Percentiles rank a stretch among this genome's conserved stretches.
phyloP scores from a whole-genome alignment of 2,329 filamentous ascomycete genomes.

The Daldinia sp. region DNA sequence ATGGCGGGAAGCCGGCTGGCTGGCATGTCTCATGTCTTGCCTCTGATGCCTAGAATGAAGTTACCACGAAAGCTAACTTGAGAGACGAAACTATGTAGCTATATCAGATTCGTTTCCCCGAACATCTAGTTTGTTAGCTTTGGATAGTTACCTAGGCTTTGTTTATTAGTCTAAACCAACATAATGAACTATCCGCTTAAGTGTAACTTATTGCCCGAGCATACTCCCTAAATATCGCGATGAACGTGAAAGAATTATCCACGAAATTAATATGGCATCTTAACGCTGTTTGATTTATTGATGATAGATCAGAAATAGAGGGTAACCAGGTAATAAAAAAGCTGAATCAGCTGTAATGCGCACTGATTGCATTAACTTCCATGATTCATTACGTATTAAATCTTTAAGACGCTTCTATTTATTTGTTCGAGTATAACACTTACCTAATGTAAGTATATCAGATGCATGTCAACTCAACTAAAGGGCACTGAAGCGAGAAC shows the following conservation, averaged over 20 bases:
- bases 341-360: too few species aligned
- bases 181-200: not conserved
- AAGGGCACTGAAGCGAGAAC: too few species aligned
- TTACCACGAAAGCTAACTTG: conserved; percentile 17
- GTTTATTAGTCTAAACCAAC: not conserved
- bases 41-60: conserved; percentile 11
- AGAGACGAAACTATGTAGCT: conserved; percentile 29
- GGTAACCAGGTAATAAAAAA: too few species aligned
- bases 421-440: too few species aligned
- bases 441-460: too few species aligned
- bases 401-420: too few species aligned
- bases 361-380: too few species aligned
- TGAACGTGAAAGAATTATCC: not conserved
- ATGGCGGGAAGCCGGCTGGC: conserved; percentile 7
- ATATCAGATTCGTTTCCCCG: conserved; percentile 4
- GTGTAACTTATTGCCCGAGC: not conserved
- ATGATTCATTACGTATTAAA: too few species aligned
- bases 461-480: too few species aligned
- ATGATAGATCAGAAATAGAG: not conserved
- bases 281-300: not conserved
- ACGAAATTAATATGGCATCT: not conserved
- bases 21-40: conserved; percentile 18
- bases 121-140: conserved; percentile 1
- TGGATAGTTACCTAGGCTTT: conserved; percentile 7
- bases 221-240: not conserved